Evolutionary conservation across 108 stramenopile species (phyloP), one percentile per base, ranked within the genome.

Genomic region (Bacterosira constricta): DNA sequence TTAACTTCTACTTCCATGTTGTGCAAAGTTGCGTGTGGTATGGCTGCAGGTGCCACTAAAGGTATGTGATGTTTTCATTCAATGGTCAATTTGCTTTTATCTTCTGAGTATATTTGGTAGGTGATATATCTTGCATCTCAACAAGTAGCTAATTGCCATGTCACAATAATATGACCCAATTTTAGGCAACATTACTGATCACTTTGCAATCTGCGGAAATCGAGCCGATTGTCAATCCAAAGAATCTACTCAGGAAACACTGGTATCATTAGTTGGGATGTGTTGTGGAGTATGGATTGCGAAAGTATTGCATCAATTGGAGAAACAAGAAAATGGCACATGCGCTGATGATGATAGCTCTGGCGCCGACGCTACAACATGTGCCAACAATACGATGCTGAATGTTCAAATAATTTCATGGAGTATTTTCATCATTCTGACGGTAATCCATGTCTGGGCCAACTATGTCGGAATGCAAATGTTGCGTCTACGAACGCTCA

Each of bases 171-270:
- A 17, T n/a, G n/a, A n/a, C n/a, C n/a, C n/a, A n/a, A n/a, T n/a
- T 6, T 44, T 17, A 62, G 71, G 87, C 17, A 82, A 88, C n/a
- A 96, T 98, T 49, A 94, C 96, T 4, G 79, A 90, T 29, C 86
- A 89, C 49, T 90, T 91, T 64, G 83, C 90, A 21, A 72, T 75
- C 7, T 36, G 77, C 9, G 92, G 93, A 4, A 97, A 98, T 73
- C 88, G 90, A 66, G 96, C 96, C 1, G 98, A 98, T 71, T 44
- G 70, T 98, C 50, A 88, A 79, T 66, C 97, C 65, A 98, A 98
- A 74, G 98, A 98, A 70, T 87, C 84, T 10, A 93, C 97, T 13
- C 98, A 98, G 77, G 98, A 98, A 72, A 97, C 97, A 0, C 66
- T 94, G n/a, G 96, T 97, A 4, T 96, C 90, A 30, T 67, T 98